Evolutionary conservation across 805 yeast genomes (phyloP).

Genomic region (Kluyveromyces lactis): DNA sequence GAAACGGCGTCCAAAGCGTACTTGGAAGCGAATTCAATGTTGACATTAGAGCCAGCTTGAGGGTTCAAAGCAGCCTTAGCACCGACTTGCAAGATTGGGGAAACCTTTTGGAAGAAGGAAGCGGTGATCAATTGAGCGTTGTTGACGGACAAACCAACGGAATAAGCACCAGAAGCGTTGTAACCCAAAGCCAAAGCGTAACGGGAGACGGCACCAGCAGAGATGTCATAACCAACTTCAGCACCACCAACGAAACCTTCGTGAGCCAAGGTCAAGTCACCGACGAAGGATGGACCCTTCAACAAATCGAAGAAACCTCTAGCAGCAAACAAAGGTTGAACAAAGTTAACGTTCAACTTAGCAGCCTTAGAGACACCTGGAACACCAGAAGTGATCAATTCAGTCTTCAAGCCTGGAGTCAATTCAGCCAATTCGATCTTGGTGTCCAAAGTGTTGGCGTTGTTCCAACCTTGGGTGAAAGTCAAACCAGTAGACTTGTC

Average conservation of each 20-base stretch:
- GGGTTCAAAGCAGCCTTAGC: conserved; percentile 96
- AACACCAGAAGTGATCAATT: conserved; percentile 75
- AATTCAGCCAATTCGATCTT: conserved; percentile 88
- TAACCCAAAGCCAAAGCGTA: conserved; percentile 92
- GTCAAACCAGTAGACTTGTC: conserved; percentile 91
- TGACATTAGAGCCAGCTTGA: conserved; percentile 61
- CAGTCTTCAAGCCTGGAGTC: conserved; percentile 93
- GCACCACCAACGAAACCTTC: conserved; percentile 97
- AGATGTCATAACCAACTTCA: conserved; percentile 93
- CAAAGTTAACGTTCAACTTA: conserved; percentile 82
- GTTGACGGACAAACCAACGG: conserved; percentile 62
- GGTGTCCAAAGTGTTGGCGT: conserved; percentile 84
- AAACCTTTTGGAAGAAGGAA: conserved; percentile 93
- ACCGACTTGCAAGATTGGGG: conserved; percentile 90
- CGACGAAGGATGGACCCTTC: conserved; percentile 92
- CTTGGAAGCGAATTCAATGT: conserved; percentile 93
- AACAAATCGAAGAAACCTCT: conserved; percentile 91
- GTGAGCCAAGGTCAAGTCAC: conserved; percentile 91
- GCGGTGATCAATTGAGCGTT: conserved; percentile 87
- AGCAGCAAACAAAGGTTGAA: conserved; percentile 88
- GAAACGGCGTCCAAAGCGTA: conserved; percentile 82
- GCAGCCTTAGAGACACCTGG: conserved; percentile 85
- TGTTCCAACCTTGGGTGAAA: conserved; percentile 96
- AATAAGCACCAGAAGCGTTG: conserved; percentile 70
- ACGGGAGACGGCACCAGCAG: conserved; percentile 85